Conservation (phyloP, 2,329 filamentous ascomycete species). For the Cladosporium sp. region DNA sequence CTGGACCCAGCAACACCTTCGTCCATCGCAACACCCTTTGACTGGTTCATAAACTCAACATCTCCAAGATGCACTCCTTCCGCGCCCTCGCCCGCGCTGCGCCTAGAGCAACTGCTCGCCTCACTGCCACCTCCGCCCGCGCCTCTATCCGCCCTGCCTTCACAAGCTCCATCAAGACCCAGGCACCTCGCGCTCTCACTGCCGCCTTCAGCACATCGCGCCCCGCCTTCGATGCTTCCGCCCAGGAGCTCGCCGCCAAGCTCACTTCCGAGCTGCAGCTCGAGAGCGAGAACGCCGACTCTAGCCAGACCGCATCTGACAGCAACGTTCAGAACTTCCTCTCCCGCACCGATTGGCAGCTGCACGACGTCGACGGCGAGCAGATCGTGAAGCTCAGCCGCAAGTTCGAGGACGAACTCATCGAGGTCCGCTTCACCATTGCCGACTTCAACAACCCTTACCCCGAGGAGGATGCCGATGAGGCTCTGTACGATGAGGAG, state of each 20-base stretch:
- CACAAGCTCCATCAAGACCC: conserved; percentile 12
- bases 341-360: conserved; percentile 65
- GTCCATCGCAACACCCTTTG: background rate
- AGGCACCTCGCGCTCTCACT: conserved; percentile 8
- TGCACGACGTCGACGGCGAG: conserved; percentile 72
- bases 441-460: conserved; percentile 61
- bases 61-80: conserved; percentile 37
- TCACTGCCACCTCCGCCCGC: conserved; percentile 32
- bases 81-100: conserved; percentile 40
- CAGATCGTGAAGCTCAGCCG: conserved; percentile 83
- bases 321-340: conserved; percentile 77
- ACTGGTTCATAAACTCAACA: conserved; percentile 9
- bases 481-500: conserved; percentile 35
- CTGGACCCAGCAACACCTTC: background rate
- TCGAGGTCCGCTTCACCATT: conserved; percentile 78
- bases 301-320: conserved; percentile 53
- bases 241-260: conserved; percentile 79
- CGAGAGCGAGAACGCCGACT: conserved; percentile 62
- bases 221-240: conserved; percentile 44
- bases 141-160: conserved; percentile 31
- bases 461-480: conserved; percentile 47
- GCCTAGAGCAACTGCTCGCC: conserved; percentile 38
- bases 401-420: conserved; percentile 79
- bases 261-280: conserved; percentile 76
- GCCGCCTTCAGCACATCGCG: conserved; percentile 38